phyloP scores from a whole-genome alignment of 2,329 filamentous ascomycete species.

The Neofusicoccum parvum region DNA sequence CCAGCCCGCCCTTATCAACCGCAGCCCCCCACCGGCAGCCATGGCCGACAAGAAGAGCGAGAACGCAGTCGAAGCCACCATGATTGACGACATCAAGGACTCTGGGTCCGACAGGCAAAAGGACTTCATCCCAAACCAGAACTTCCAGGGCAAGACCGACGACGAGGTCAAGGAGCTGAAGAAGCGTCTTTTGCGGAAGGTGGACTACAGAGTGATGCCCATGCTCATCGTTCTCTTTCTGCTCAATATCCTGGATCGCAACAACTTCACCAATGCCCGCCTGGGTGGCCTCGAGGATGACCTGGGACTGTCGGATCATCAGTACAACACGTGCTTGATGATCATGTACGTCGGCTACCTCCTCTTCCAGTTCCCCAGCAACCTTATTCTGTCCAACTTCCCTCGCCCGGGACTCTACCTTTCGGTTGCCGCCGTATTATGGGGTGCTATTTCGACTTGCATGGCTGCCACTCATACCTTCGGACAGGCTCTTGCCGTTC shows the following conservation, averaged over 20 bases:
- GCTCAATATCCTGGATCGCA: slow-evolving; percentile 27
- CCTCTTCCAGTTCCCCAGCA: slow-evolving; percentile 30
- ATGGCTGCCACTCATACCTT: slow-evolving; percentile 6
- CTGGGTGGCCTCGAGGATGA: slow-evolving; percentile 38
- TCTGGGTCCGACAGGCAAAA: not conserved
- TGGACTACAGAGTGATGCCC: slow-evolving; percentile 31
- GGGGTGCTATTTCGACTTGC: slow-evolving; percentile 18
- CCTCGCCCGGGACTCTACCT: slow-evolving; percentile 22
- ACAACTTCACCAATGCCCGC: slow-evolving; percentile 39
- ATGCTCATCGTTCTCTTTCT: slow-evolving; percentile 33
- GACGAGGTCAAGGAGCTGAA: slow-evolving; percentile 20
- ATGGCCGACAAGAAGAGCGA: slow-evolving; percentile 9
- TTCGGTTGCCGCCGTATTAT: slow-evolving; percentile 8
- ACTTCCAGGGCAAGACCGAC: slow-evolving; percentile 4
- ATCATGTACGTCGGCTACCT: slow-evolving; percentile 29
- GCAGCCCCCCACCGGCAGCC: not conserved
- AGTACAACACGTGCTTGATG: slow-evolving; percentile 31
- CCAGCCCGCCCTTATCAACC: not conserved
- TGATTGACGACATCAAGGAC: slow-evolving; percentile 11
- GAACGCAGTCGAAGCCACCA: slow-evolving; percentile 1
- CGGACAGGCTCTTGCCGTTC: not conserved
- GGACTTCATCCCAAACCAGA: not conserved
- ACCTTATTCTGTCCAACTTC: slow-evolving; percentile 23
- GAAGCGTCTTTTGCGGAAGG: slow-evolving; percentile 32
- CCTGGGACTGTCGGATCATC: slow-evolving; percentile 32